These are phyloP conservation scores for Dictyostelium intermedium DNA, from an alignment of 78 protist species.

Conservation along the genomic window DNA sequence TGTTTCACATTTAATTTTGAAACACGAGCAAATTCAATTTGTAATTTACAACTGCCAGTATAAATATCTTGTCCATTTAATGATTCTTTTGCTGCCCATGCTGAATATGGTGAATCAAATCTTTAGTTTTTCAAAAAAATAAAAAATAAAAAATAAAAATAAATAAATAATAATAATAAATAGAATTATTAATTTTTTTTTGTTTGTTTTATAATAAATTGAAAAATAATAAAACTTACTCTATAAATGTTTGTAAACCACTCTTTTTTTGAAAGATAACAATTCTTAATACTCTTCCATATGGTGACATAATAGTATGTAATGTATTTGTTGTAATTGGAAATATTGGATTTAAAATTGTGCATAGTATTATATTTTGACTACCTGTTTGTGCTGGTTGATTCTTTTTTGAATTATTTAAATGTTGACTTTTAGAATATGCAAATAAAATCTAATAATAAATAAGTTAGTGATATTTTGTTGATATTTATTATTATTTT, in stretches of 20 bases:
- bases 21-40: conserved; percentile 71
- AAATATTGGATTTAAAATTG: conserved; percentile 73
- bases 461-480: background rate
- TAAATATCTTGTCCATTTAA: conserved; percentile 81
- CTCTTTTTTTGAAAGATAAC: conserved; percentile 77
- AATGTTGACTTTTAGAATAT: conserved; percentile 75
- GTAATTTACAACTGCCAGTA: conserved; percentile 75
- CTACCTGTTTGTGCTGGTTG: background rate
- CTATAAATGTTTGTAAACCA: conserved; percentile 77
- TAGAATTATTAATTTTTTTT: too few relatives aligned
- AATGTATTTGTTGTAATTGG: conserved; percentile 54
- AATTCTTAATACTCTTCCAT: conserved; percentile 76
- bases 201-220: background rate
- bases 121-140: background rate
- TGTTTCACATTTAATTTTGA: conserved; percentile 54
- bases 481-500: background rate
- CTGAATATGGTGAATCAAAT: conserved; percentile 75
- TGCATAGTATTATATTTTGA: conserved; percentile 46
- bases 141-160: background rate
- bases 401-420: conserved; percentile 20
- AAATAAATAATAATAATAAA: background rate
- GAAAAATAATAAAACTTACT: background rate
- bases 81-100: conserved; percentile 73
- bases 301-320: conserved; percentile 60
- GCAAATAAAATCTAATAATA: conserved; percentile 26